A percentile compares a stretch with the other conserved stretches of the same genome.
Evolutionary conservation across 139 green algal species (phyloP).

Genomic region (Coccomyxa sp.): DNA sequence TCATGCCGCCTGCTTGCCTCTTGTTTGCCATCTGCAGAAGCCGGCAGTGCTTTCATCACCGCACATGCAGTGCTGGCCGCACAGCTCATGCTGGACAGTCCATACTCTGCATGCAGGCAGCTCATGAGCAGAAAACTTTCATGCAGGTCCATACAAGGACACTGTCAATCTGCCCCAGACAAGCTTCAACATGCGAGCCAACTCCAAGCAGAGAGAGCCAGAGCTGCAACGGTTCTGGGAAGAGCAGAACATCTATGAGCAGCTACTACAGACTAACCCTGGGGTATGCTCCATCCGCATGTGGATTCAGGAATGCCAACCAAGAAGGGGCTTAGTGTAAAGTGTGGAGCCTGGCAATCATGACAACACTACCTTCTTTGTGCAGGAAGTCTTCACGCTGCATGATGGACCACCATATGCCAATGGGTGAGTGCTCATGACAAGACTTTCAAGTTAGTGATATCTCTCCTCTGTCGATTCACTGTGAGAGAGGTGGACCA

Average conservation of each 20-base stretch:
- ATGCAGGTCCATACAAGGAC: constrained; percentile 55
- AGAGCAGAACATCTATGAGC: constrained; percentile 72
- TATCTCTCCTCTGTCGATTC: neutral
- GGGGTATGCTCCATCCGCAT: constrained; percentile 38
- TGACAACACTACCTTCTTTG: too few species aligned
- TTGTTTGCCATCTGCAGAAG: too few species aligned
- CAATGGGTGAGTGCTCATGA: constrained; percentile 65
- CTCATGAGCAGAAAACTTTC: too few species aligned
- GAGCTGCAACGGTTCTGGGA: constrained; percentile 91
- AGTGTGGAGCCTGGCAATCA: too few species aligned
- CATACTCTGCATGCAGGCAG: too few species aligned
- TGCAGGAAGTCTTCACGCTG: constrained; percentile 82
- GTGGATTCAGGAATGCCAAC: too few species aligned
- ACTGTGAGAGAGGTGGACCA: neutral
- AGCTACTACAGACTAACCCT: constrained; percentile 36
- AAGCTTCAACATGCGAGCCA: constrained; percentile 92
- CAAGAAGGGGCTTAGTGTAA: too few species aligned
- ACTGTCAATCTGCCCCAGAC: constrained; percentile 92
- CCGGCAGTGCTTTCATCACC: too few species aligned
- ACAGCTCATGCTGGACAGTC: too few species aligned
- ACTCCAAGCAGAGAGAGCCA: constrained; percentile 84
- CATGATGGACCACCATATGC: constrained; percentile 99
- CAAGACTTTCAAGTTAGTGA: neutral
- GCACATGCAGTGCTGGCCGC: too few species aligned
- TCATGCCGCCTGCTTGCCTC: too few species aligned